Conservation (phyloP, 2,329 filamentous ascomycete species). For the Aspergillus aculeatus region DNA sequence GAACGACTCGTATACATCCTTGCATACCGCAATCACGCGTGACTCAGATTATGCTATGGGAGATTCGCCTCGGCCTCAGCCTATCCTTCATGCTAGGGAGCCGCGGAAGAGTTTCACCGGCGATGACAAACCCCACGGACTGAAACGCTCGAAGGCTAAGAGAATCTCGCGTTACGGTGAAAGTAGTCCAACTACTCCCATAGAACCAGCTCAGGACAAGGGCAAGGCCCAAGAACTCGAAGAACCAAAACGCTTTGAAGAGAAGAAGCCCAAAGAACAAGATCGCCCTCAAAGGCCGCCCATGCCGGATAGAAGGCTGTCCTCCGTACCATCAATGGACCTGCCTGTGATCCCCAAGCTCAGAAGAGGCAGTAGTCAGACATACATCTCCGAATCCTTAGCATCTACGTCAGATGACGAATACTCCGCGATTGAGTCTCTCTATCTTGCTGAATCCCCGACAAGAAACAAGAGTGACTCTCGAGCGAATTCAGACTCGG, state of each 20-base stretch:
- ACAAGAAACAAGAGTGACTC: conserved; percentile 27
- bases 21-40: conserved; percentile 32
- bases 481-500: conserved; percentile 27
- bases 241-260: conserved; percentile 9
- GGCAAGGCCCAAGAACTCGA: conserved; percentile 15
- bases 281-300: not conserved
- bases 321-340: conserved; percentile 48
- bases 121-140: conserved; percentile 33
- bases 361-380: conserved; percentile 39
- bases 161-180: conserved; percentile 41
- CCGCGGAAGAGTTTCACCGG: conserved; percentile 22
- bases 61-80: conserved; percentile 24
- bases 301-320: conserved; percentile 27
- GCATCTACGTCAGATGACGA: conserved; percentile 28
- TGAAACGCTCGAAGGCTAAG: conserved; percentile 44
- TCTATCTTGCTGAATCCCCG: conserved; percentile 23
- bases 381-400: conserved; percentile 27
- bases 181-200: conserved; percentile 25
- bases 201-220: conserved; percentile 23
- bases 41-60: conserved; percentile 34
- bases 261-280: conserved; percentile 16
- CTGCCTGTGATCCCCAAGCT: conserved; percentile 47
- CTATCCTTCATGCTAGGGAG: conserved; percentile 34
- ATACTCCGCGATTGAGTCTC: conserved; percentile 25
- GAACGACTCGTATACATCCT: conserved; percentile 29